These are phyloP conservation scores for Chamaecrista fasciculata DNA, from an alignment of 306 rosid species.

Conservation along the genomic window DNA sequence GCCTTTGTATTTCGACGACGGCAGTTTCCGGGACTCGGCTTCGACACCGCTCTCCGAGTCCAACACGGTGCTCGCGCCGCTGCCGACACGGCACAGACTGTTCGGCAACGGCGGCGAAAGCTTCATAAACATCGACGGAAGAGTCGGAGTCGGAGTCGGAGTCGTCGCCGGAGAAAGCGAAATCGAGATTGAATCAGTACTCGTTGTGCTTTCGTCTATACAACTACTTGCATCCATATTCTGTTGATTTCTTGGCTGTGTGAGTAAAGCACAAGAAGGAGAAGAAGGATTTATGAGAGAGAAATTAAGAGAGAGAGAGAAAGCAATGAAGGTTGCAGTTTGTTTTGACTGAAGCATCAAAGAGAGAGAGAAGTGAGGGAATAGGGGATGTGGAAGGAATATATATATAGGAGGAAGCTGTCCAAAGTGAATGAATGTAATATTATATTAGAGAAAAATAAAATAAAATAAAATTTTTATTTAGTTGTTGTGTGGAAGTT, in stretches of 20 bases:
- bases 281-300: background rate
- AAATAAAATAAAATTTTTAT: slow-evolving; percentile 19
- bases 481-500: slow-evolving; percentile 23
- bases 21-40: slow-evolving; percentile 83
- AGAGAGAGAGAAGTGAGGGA: slow-evolving; percentile 29
- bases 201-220: slow-evolving; percentile 67
- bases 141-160: slow-evolving; percentile 25
- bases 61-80: slow-evolving; percentile 61
- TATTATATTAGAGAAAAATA: background rate
- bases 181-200: slow-evolving; percentile 47
- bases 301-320: background rate
- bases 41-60: slow-evolving; percentile 52
- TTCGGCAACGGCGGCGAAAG: slow-evolving; percentile 41
- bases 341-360: slow-evolving; percentile 25
- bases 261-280: background rate
- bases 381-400: slow-evolving; percentile 42
- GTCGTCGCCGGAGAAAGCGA: slow-evolving; percentile 33
- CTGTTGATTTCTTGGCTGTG: background rate
- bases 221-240: slow-evolving; percentile 65
- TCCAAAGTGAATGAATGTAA: background rate
- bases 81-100: slow-evolving; percentile 62
- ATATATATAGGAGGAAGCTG: slow-evolving; percentile 55
- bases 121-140: slow-evolving; percentile 13
- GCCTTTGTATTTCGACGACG: slow-evolving; percentile 83
- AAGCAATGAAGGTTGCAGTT: background rate